Conservation (phyloP, 345 rosid species). For the Rhodamnia argentea region DNA sequence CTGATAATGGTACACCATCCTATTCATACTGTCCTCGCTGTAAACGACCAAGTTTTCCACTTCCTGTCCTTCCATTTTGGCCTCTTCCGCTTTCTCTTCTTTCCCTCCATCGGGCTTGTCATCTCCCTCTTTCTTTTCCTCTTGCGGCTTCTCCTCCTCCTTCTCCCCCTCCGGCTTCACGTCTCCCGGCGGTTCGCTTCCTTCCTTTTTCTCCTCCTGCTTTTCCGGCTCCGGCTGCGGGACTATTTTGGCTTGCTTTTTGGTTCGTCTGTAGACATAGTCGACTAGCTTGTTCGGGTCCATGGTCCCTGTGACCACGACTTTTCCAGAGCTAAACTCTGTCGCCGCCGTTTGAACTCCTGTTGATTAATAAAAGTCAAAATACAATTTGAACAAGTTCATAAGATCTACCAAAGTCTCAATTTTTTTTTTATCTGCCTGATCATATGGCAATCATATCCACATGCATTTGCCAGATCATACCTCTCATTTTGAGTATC, state of each 20-base stretch:
- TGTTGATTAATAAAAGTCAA: background rate
- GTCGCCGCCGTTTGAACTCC: conserved; percentile 75
- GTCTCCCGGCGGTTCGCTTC: conserved; percentile 7
- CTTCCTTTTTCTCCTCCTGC: conserved; percentile 26
- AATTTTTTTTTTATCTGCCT: background rate
- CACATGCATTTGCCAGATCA: background rate
- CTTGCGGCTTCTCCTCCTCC: conserved; percentile 5
- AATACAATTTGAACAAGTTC: background rate
- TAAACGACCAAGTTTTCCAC: background rate
- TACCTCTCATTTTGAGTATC: conserved; percentile 95
- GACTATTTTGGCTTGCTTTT: conserved; percentile 67
- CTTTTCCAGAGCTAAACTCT: conserved; percentile 57
- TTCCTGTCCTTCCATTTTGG: background rate
- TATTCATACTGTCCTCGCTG: conserved; percentile 44
- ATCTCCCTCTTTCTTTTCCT: conserved; percentile 4
- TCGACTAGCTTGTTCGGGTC: conserved; percentile 67
- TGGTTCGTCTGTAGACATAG: conserved; percentile 71
- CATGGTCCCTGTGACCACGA: conserved; percentile 83
- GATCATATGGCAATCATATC: background rate
- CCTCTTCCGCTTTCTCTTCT: conserved; percentile 2
- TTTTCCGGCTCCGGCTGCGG: conserved; percentile 25
- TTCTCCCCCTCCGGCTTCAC: background rate
- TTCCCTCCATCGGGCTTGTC: background rate
- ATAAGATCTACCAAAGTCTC: background rate
- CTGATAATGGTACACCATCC: conserved; percentile 42